phyloP scores from a whole-genome alignment of 768 basidiomycete genomes.

The Trametes gibbosa region DNA sequence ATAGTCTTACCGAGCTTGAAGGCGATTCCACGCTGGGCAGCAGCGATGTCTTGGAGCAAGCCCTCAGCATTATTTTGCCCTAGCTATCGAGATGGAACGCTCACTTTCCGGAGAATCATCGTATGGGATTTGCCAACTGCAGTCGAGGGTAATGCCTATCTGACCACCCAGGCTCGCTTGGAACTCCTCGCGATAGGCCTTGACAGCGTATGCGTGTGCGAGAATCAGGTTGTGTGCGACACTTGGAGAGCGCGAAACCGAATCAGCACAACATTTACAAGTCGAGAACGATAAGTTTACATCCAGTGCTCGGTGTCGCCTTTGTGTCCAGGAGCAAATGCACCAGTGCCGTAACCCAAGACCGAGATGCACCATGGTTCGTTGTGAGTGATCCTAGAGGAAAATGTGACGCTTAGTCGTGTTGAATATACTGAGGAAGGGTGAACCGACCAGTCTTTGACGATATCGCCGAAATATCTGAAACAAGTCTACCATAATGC shows the following conservation, averaged over 20 bases:
- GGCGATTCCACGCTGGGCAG: slow-evolving; percentile 41
- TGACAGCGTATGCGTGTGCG: slow-evolving; percentile 65
- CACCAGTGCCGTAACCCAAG: slow-evolving; percentile 41
- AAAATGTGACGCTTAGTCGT: not conserved
- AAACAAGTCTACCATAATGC: slow-evolving; percentile 38
- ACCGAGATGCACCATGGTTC: slow-evolving; percentile 45
- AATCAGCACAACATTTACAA: not conserved
- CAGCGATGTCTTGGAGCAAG: slow-evolving; percentile 33
- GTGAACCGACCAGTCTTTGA: slow-evolving; percentile 42
- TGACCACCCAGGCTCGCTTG: slow-evolving; percentile 58
- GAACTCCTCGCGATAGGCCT: slow-evolving; percentile 67
- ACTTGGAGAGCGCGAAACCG: slow-evolving; percentile 32
- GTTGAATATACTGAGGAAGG: not conserved
- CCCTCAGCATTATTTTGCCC: not conserved
- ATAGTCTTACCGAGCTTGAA: slow-evolving; percentile 37
- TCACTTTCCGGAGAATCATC: slow-evolving; percentile 65
- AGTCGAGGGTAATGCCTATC: slow-evolving; percentile 77
- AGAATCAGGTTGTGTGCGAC: slow-evolving; percentile 67
- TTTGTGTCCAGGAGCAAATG: slow-evolving; percentile 49
- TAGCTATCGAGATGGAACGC: slow-evolving; percentile 23
- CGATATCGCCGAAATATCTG: slow-evolving; percentile 44
- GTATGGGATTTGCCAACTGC: slow-evolving; percentile 74
- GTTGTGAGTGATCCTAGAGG: slow-evolving; percentile 43
- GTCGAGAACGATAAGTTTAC: slow-evolving; percentile 36
- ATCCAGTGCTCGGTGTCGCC: slow-evolving; percentile 73